phyloP scores from a whole-genome alignment of 2,329 filamentous ascomycete genomes.

The Amylocarpus encephaloides region DNA sequence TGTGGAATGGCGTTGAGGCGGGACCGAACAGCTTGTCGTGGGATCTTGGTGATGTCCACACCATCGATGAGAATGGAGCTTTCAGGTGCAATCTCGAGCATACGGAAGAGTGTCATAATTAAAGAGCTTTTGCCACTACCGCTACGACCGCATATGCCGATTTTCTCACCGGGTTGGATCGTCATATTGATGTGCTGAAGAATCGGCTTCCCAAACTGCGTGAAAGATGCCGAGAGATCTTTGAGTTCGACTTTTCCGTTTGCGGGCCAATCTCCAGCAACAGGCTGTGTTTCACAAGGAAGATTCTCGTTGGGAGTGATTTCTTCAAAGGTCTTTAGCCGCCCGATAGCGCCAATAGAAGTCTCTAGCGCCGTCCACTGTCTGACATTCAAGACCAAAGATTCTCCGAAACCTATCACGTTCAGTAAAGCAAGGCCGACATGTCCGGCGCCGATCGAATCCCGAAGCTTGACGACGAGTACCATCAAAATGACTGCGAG shows the following conservation, averaged over 20 bases:
- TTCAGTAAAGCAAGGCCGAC: not conserved
- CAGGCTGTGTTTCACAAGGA: not conserved
- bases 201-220: not conserved
- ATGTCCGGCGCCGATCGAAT: not conserved
- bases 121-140: slow-evolving; percentile 1
- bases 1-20: slow-evolving; percentile 93
- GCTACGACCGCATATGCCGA: not conserved
- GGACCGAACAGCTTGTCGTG: slow-evolving; percentile 53
- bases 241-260: not conserved
- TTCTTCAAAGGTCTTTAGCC: not conserved
- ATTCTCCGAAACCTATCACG: not conserved
- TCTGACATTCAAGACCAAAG: not conserved
- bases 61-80: slow-evolving; percentile 1
- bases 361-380: not conserved
- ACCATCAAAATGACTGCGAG: slow-evolving; percentile 10
- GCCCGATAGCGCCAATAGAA: not conserved
- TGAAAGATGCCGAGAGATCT: not conserved
- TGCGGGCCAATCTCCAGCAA: not conserved
- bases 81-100: not conserved
- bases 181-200: not conserved
- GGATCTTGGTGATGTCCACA: not conserved
- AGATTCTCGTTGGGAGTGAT: not conserved
- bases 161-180: not conserved
- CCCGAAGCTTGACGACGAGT: not conserved
- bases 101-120: not conserved